These are phyloP conservation scores for Penicillium sp. DNA, from an alignment of 2,329 filamentous ascomycete genomes.

Conservation along the genomic window DNA sequence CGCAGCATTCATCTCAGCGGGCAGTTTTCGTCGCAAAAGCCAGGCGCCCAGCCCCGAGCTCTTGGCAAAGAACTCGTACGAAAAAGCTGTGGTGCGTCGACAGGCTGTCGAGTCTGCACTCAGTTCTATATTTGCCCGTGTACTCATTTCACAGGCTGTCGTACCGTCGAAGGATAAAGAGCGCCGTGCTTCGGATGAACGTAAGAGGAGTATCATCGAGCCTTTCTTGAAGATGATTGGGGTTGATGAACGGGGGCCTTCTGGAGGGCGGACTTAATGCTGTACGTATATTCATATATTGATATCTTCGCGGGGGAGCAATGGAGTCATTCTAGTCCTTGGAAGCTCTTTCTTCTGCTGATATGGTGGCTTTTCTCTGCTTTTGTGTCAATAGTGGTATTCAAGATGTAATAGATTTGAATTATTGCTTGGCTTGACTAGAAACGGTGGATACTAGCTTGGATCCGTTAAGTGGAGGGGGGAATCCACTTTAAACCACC, in stretches of 20 bases:
- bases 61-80: slow-evolving; percentile 28
- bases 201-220: slow-evolving; percentile 66
- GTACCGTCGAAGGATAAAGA: slow-evolving; percentile 56
- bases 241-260: slow-evolving; percentile 36
- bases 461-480: neutral
- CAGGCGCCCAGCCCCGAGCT: slow-evolving; percentile 28
- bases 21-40: slow-evolving; percentile 32
- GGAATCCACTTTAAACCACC: too few relatives aligned
- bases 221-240: slow-evolving; percentile 59
- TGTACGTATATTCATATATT: neutral
- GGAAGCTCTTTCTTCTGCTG: neutral
- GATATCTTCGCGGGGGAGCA: neutral
- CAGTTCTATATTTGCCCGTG: slow-evolving; percentile 63
- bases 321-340: neutral
- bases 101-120: slow-evolving; percentile 61
- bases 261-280: slow-evolving; percentile 23
- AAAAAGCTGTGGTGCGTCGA: slow-evolving; percentile 55
- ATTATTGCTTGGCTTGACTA: neutral
- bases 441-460: neutral
- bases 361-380: neutral
- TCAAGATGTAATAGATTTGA: neutral
- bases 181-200: slow-evolving; percentile 60
- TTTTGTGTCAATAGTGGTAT: neutral
- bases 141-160: slow-evolving; percentile 57
- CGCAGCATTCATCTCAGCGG: slow-evolving; percentile 29